Conservation (phyloP, 495 filamentous ascomycete genomes). For the Xylaria longipes region DNA sequence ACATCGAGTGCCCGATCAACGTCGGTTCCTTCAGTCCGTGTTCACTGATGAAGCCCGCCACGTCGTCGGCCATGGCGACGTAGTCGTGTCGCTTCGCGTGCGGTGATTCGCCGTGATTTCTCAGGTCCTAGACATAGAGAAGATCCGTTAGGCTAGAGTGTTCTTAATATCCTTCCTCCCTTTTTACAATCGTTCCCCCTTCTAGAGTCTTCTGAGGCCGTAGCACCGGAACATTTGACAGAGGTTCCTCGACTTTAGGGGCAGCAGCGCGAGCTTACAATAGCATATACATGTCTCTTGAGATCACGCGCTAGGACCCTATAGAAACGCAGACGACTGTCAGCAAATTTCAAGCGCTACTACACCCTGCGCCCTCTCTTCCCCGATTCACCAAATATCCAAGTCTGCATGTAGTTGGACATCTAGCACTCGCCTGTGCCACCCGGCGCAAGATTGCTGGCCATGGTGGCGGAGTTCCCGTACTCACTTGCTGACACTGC, state of each 20-base stretch:
- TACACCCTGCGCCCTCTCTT: background rate
- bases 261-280: slow-evolving; percentile 61
- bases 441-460: background rate
- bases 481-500: slow-evolving; percentile 96
- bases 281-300: slow-evolving; percentile 78
- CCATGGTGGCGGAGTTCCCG: background rate
- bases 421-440: background rate
- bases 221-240: background rate
- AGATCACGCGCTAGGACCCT: slow-evolving; percentile 85
- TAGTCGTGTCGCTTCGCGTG: slow-evolving; percentile 84
- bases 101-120: slow-evolving; percentile 92
- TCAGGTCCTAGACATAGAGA: slow-evolving; percentile 71
- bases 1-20: slow-evolving; percentile 96
- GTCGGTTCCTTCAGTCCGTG: slow-evolving; percentile 73
- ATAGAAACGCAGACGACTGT: slow-evolving; percentile 26
- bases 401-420: background rate
- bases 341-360: slow-evolving; percentile 22
- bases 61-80: slow-evolving; percentile 82
- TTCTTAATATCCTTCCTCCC: background rate
- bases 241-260: background rate
- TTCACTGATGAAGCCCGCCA: slow-evolving; percentile 78
- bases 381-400: background rate
- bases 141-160: slow-evolving; percentile 24
- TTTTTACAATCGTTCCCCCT: background rate
- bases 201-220: background rate